Percentiles rank a stretch among this genome's conserved stretches.
phyloP scores from a whole-genome alignment of 2,329 filamentous ascomycete genomes.

The Claviceps arundinis region DNA sequence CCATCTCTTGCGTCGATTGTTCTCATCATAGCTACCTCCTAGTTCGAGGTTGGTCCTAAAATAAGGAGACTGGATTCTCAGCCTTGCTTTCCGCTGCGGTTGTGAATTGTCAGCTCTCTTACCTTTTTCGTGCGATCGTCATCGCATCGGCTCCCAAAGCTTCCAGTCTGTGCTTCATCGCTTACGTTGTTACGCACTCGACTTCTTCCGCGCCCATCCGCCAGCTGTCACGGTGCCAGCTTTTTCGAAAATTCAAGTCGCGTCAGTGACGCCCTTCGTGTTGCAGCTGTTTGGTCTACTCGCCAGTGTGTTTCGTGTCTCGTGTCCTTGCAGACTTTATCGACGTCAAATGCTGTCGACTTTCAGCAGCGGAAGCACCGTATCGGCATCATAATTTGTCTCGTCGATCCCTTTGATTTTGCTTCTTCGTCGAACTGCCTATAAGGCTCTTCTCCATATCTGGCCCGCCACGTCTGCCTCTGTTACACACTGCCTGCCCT shows the following conservation, averaged over 20 bases:
- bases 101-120: neutral
- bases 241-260: neutral
- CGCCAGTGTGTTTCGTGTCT: too few relatives aligned
- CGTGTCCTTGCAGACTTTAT: neutral
- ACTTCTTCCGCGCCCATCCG: neutral
- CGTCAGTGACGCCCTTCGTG: neutral
- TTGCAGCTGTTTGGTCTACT: neutral
- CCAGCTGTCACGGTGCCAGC: neutral
- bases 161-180: neutral
- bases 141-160: too few relatives aligned
- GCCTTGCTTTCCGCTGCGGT: too few relatives aligned
- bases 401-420: neutral
- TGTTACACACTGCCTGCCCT: neutral
- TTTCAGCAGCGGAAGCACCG: neutral
- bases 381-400: neutral
- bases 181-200: neutral
- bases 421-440: neutral
- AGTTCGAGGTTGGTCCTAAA: too few relatives aligned
- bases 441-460: neutral
- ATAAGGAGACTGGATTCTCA: too few relatives aligned
- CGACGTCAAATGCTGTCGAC: neutral
- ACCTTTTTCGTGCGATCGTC: neutral
- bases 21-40: too few relatives aligned
- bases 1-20: too few relatives aligned
- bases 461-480: neutral